Percentiles rank a stretch among this genome's conserved stretches.
These are phyloP conservation scores for Nigrospora sphaerica DNA, from an alignment of 2,329 filamentous ascomycete genomes.

Conservation along the genomic window DNA sequence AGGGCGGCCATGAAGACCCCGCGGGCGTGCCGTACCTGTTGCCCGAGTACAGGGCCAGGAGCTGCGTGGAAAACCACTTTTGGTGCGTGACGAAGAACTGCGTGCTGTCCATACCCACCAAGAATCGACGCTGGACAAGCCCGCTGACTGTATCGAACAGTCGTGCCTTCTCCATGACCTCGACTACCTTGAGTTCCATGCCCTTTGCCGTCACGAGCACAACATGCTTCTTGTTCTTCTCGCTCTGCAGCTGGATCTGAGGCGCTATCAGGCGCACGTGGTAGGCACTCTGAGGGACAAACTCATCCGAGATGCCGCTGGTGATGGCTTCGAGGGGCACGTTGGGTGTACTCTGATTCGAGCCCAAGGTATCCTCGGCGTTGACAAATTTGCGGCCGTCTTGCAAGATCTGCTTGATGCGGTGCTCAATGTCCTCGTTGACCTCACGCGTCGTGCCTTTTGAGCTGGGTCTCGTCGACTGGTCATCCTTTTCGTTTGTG, in stretches of 20 bases:
- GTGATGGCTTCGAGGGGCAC: constrained; percentile 54
- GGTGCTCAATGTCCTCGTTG: constrained; percentile 65
- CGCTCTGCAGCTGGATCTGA: constrained; percentile 95
- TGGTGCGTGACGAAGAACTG: constrained; percentile 97
- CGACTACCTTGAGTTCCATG: constrained; percentile 96
- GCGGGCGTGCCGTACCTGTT: constrained; percentile 83
- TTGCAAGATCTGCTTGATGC: constrained; percentile 76
- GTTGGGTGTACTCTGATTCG: constrained; percentile 23
- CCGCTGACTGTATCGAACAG: constrained; percentile 91
- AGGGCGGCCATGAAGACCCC: constrained; percentile 90
- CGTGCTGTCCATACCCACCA: constrained; percentile 92
- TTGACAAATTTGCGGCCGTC: constrained; percentile 80
- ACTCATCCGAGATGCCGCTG: constrained; percentile 78
- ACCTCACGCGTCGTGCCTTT: constrained; percentile 48
- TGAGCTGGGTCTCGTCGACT: constrained; percentile 26
- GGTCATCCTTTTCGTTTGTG: constrained; percentile 14
- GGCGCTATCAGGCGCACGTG: constrained; percentile 92
- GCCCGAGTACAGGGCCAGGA: constrained; percentile 88
- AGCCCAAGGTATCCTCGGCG: constrained; percentile 50
- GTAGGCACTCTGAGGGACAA: constrained; percentile 86
- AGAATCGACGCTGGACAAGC: constrained; percentile 87
- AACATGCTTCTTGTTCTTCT: constrained; percentile 96
- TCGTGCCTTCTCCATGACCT: constrained; percentile 95
- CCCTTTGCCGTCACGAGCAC: constrained; percentile 93
- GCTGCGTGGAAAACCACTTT: constrained; percentile 77